A percentile compares a stretch with the other conserved stretches of the same genome.
Evolutionary conservation across 352 stramenopile species (phyloP).

Genomic region (Phytophthora syringae): DNA sequence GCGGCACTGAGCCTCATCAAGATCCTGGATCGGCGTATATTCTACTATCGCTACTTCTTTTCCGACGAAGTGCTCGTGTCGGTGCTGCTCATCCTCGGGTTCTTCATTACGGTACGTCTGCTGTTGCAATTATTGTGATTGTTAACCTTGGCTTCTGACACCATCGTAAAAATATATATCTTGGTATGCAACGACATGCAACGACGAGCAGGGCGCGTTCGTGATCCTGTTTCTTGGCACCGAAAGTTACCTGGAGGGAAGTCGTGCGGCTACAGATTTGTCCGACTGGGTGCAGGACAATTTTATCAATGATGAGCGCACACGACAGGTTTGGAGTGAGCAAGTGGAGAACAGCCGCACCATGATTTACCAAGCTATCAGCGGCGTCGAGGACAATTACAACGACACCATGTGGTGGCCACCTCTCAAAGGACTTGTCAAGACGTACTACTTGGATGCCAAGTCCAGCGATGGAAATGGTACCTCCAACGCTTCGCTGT

Average conservation of each 20-base stretch:
- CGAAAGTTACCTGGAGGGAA: slow-evolving; percentile 89
- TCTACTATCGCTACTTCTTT: slow-evolving; percentile 91
- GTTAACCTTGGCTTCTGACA: not conserved
- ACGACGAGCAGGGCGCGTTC: slow-evolving; percentile 61
- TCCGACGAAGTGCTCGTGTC: slow-evolving; percentile 90
- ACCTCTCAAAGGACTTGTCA: slow-evolving; percentile 80
- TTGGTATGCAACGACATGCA: not conserved
- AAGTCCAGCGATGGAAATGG: slow-evolving; percentile 64
- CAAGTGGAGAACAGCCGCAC: slow-evolving; percentile 83
- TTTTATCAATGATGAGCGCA: slow-evolving; percentile 89
- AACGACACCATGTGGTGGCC: slow-evolving; percentile 92
- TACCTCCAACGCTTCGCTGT: slow-evolving; percentile 56
- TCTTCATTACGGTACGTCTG: slow-evolving; percentile 76
- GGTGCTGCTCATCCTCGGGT: slow-evolving; percentile 76
- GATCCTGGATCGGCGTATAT: slow-evolving; percentile 83
- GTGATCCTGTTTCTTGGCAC: slow-evolving; percentile 85
- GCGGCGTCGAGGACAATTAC: slow-evolving; percentile 85
- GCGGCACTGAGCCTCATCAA: slow-evolving; percentile 74
- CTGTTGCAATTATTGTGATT: not conserved
- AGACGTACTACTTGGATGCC: slow-evolving; percentile 83
- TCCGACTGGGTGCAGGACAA: slow-evolving; percentile 87
- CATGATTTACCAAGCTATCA: slow-evolving; percentile 83
- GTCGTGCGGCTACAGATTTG: slow-evolving; percentile 69
- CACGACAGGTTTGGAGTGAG: slow-evolving; percentile 81
- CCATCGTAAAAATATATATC: not conserved